Conservation (phyloP, 352 stramenopile genomes). For the Phytophthora litchii region DNA sequence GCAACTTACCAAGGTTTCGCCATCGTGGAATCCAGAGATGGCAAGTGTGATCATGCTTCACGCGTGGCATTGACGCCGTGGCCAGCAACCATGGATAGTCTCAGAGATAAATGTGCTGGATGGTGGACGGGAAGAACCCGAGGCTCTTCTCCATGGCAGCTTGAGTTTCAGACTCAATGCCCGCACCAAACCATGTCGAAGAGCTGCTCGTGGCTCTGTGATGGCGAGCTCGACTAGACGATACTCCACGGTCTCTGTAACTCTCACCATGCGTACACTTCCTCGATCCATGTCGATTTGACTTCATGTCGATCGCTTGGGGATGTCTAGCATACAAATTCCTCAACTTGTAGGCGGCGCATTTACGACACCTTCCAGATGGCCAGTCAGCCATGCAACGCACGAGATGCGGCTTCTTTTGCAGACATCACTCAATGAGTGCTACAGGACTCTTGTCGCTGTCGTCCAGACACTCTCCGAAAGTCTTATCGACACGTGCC, state of each 20-base stretch:
- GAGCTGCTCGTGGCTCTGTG: conserved; percentile 24
- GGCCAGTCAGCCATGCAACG: conserved; percentile 13
- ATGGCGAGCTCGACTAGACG: conserved; percentile 23
- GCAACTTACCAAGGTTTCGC: conserved; percentile 2
- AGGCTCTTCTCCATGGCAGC: conserved; percentile 18
- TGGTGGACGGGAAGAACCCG: conserved; percentile 13
- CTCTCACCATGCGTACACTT: conserved; percentile 32
- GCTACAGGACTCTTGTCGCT: neutral
- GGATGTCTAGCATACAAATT: conserved; percentile 17
- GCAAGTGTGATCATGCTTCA: conserved; percentile 7
- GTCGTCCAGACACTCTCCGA: conserved; percentile 23
- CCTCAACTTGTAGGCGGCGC: conserved; percentile 1
- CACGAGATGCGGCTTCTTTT: conserved; percentile 27
- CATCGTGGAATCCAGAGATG: conserved; percentile 9
- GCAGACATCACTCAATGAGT: conserved; percentile 5
- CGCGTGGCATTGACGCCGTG: neutral
- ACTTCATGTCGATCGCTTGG: conserved; percentile 16
- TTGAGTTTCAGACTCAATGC: conserved; percentile 11
- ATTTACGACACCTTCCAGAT: conserved; percentile 19
- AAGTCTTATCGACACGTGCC: conserved; percentile 13
- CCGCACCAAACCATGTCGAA: too few relatives aligned
- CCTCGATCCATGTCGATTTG: conserved; percentile 27
- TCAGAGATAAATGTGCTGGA: conserved; percentile 13
- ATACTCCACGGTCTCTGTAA: conserved; percentile 26
- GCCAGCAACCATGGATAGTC: conserved; percentile 29